These are phyloP conservation scores for Penicillium cosmopolitanum DNA, from an alignment of 495 filamentous ascomycete genomes.

Conservation along the genomic window DNA sequence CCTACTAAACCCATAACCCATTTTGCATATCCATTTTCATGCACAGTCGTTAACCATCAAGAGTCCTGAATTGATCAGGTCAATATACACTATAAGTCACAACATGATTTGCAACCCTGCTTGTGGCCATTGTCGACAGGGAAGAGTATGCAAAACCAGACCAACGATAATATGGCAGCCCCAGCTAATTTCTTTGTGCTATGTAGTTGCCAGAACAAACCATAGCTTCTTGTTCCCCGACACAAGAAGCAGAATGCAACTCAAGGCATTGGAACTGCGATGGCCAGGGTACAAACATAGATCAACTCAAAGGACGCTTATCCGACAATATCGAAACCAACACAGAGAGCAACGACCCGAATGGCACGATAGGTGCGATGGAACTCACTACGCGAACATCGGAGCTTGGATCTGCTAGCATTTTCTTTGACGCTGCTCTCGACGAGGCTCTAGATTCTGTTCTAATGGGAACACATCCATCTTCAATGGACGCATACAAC, in stretches of 20 bases:
- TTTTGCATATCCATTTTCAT: no score
- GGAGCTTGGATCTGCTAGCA: neutral
- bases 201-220: neutral
- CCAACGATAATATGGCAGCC: neutral
- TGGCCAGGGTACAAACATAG: neutral
- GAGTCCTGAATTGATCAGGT: neutral
- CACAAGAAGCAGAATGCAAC: neutral
- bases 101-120: slow-evolving; percentile 14
- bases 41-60: no score
- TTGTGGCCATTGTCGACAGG: slow-evolving; percentile 7
- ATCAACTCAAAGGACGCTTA: neutral
- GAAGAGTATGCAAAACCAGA: neutral
- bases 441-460: neutral
- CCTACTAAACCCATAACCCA: neutral
- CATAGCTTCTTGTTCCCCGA: neutral
- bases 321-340: neutral
- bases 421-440: neutral
- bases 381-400: neutral
- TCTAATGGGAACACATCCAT: neutral
- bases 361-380: neutral
- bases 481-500: neutral
- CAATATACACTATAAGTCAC: neutral
- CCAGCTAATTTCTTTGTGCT: neutral
- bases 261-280: neutral
- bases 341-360: neutral